A percentile compares a stretch with the other conserved stretches of the same genome.
These are phyloP conservation scores for Phytophthora sansomeana DNA, from an alignment of 352 stramenopile species.

Conservation along the genomic window DNA sequence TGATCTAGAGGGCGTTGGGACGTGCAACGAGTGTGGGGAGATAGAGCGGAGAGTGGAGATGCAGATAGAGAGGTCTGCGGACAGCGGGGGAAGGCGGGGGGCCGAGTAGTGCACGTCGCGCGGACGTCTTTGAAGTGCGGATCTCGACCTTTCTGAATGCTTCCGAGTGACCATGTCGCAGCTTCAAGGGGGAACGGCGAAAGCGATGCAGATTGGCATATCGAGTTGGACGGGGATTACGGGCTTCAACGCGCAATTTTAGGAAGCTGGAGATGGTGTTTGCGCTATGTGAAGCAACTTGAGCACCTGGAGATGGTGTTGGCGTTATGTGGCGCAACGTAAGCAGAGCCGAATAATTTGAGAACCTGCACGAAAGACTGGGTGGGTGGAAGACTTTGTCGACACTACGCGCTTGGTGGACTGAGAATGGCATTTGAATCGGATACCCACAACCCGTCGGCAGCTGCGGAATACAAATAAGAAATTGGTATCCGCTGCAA, in stretches of 20 bases:
- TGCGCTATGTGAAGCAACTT: neutral
- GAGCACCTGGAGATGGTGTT: too few species aligned
- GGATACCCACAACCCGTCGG: too few species aligned
- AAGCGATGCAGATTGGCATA: constrained; percentile 7
- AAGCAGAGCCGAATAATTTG: neutral
- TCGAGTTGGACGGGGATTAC: constrained; percentile 14
- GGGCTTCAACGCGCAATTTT: neutral
- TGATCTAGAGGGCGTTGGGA: neutral
- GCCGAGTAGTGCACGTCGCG: neutral
- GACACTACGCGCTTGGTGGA: neutral
- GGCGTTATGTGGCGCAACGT: neutral
- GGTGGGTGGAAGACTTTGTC: neutral
- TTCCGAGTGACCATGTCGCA: constrained; percentile 23
- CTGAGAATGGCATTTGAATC: too few species aligned
- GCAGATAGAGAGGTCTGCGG: neutral
- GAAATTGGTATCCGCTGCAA: too few species aligned
- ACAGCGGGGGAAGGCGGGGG: neutral
- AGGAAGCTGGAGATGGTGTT: neutral
- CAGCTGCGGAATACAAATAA: too few species aligned
- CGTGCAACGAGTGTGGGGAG: neutral
- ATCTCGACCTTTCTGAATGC: constrained; percentile 20
- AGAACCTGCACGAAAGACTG: neutral
- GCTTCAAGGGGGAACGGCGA: constrained; percentile 28
- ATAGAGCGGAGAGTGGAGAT: neutral
- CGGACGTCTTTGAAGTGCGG: constrained; percentile 5